Evolutionary conservation across 495 filamentous ascomycete genomes (phyloP).

Genomic region (Penicillium nucicola): DNA sequence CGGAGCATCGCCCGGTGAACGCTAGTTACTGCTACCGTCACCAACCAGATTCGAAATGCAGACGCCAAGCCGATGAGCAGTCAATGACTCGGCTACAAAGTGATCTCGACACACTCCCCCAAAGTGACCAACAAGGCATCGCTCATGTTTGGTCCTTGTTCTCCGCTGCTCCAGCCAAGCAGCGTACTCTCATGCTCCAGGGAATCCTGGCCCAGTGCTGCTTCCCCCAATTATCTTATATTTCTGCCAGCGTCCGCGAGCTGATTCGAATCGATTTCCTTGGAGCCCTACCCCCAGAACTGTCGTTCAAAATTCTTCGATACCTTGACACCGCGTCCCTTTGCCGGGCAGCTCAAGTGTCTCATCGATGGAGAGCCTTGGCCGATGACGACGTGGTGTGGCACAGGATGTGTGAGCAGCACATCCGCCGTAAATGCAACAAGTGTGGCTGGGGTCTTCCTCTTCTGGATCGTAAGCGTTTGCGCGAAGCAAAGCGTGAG

Average conservation of each 20-base stretch:
- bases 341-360: constrained; percentile 96
- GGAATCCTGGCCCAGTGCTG: constrained; percentile 95
- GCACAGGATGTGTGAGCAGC: constrained; percentile 99
- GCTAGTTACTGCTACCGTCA: constrained; percentile 97
- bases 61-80: constrained; percentile 86
- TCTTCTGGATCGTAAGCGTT: constrained; percentile 78
- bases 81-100: constrained; percentile 93
- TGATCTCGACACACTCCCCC: constrained; percentile 78
- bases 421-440: constrained; percentile 93
- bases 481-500: constrained; percentile 83
- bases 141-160: constrained; percentile 95
- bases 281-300: constrained; percentile 78
- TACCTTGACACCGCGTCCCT: constrained; percentile 94
- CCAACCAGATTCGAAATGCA: constrained; percentile 88
- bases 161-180: constrained; percentile 89
- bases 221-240: constrained; percentile 91
- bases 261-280: constrained; percentile 96
- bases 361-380: constrained; percentile 76
- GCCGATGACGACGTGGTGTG: constrained; percentile 97
- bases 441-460: constrained; percentile 97
- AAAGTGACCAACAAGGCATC: constrained; percentile 86
- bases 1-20: constrained; percentile 50
- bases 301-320: constrained; percentile 89
- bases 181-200: constrained; percentile 91
- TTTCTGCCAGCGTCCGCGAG: constrained; percentile 82